These are phyloP conservation scores for Talaromyces ruber DNA, from an alignment of 495 filamentous ascomycete genomes.

Conservation along the genomic window DNA sequence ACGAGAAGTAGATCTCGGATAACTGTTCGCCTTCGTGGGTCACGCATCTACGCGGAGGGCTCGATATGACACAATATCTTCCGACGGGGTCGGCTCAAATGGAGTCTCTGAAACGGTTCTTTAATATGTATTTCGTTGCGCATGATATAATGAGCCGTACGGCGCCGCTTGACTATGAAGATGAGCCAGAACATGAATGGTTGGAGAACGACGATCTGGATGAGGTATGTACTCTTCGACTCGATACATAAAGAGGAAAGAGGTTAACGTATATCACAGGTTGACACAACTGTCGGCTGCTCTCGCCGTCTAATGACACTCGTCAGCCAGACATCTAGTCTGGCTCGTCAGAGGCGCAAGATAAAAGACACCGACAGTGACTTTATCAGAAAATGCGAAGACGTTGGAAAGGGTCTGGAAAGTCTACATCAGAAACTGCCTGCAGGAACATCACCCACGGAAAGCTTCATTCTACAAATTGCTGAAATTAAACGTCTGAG, in stretches of 20 bases:
- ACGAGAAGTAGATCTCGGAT: slow-evolving; percentile 11
- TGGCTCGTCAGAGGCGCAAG: slow-evolving; percentile 5
- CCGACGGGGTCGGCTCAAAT: neutral
- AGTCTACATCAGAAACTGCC: slow-evolving; percentile 9
- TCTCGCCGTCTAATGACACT: slow-evolving; percentile 13
- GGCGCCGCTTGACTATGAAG: neutral
- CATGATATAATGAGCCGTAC: slow-evolving; percentile 16
- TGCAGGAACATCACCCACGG: neutral
- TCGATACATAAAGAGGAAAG: neutral
- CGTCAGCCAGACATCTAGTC: slow-evolving; percentile 8
- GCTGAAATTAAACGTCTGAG: slow-evolving; percentile 12
- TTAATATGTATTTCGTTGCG: slow-evolving; percentile 15
- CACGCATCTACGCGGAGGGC: slow-evolving; percentile 10
- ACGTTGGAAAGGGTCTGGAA: neutral
- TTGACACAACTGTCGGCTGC: slow-evolving; percentile 13
- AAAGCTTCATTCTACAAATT: slow-evolving; percentile 8
- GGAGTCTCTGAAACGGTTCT: slow-evolving; percentile 8
- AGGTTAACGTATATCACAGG: neutral
- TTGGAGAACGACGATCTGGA: slow-evolving; percentile 11
- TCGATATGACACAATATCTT: slow-evolving; percentile 6
- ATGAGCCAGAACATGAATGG: slow-evolving; percentile 2
- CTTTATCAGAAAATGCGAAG: neutral
- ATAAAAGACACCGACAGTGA: neutral
- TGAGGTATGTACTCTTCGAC: slow-evolving; percentile 8
- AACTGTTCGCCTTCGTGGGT: slow-evolving; percentile 13